These are phyloP conservation scores for Elongisporangium undulatum DNA, from an alignment of 352 stramenopile genomes.

Conservation along the genomic window DNA sequence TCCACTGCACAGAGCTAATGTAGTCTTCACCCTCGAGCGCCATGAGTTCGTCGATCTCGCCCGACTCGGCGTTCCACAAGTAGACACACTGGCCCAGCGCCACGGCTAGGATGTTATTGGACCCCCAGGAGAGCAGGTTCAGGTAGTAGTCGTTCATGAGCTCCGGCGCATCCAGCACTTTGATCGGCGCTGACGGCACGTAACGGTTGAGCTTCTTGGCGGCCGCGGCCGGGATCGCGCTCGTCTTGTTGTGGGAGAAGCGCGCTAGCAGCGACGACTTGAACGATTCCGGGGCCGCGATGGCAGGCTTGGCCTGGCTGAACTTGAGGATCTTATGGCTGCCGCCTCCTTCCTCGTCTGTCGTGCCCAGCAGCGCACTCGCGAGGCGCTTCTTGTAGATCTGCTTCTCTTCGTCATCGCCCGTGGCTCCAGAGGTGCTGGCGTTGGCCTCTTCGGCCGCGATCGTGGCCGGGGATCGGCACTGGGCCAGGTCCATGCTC, in stretches of 20 bases:
- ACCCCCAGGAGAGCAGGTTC: constrained; percentile 97
- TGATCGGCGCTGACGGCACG: constrained; percentile 95
- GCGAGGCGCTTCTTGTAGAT: constrained; percentile 82
- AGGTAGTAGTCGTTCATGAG: constrained; percentile 99
- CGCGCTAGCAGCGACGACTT: constrained; percentile 91
- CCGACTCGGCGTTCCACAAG: constrained; percentile 96
- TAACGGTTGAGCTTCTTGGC: constrained; percentile 91
- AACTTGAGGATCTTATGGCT: constrained; percentile 97
- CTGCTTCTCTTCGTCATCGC: constrained; percentile 70
- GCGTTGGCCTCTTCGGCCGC: constrained; percentile 31
- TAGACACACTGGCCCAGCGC: constrained; percentile 97
- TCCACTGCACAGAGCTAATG: constrained; percentile 97
- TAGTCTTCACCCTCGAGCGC: constrained; percentile 89
- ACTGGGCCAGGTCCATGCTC: constrained; percentile 81
- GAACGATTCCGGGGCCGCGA: constrained; percentile 91
- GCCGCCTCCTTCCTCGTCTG: constrained; percentile 48
- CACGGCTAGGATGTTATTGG: constrained; percentile 96
- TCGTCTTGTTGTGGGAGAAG: constrained; percentile 96
- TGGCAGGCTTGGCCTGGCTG: constrained; percentile 94
- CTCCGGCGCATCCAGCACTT: constrained; percentile 97
- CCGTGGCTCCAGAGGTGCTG: constrained; percentile 8
- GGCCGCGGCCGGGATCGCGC: constrained; percentile 48
- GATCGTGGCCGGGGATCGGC: constrained; percentile 50
- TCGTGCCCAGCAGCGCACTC: constrained; percentile 65
- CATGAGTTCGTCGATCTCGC: constrained; percentile 95